Evolutionary conservation across 169 alveolate species (phyloP).

Genomic region (Plasmodium sp.): DNA sequence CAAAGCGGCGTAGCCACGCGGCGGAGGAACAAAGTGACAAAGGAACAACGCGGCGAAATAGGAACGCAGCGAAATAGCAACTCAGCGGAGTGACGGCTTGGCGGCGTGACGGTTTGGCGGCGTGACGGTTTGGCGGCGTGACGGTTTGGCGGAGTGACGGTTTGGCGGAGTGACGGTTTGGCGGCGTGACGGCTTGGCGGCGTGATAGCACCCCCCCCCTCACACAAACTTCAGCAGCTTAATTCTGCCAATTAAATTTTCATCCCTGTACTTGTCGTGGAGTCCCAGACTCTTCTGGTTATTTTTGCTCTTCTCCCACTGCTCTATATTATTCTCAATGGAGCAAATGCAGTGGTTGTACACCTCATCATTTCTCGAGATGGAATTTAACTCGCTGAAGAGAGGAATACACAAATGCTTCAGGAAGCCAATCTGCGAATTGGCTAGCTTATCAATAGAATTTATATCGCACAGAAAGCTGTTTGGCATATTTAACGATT

Average conservation of each 20-base stretch:
- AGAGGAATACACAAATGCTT: conserved; percentile 70
- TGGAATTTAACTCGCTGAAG: conserved; percentile 32
- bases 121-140: neutral
- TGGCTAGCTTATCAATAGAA: conserved; percentile 77
- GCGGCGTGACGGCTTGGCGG: neutral
- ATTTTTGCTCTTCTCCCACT: conserved; percentile 44
- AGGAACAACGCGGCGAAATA: neutral
- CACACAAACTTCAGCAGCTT: conserved; percentile 29
- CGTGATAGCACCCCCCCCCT: neutral
- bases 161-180: neutral
- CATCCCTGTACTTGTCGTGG: conserved; percentile 41
- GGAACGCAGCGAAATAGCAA: neutral
- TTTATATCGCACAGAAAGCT: conserved; percentile 80
- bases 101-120: neutral
- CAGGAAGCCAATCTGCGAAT: conserved; percentile 80
- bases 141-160: no score
- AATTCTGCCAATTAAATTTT: conserved; percentile 6
- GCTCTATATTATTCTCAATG: conserved; percentile 65
- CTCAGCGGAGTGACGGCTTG: neutral
- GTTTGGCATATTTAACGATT: conserved; percentile 77
- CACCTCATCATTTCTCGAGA: conserved; percentile 31
- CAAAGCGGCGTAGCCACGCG: neutral
- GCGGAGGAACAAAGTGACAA: neutral
- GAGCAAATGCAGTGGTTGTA: conserved; percentile 47
- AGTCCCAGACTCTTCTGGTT: conserved; percentile 27